A percentile compares a stretch with the other conserved stretches of the same genome.
These are phyloP conservation scores for Venustampulla echinocandica DNA, from an alignment of 495 filamentous ascomycete species.

Conservation along the genomic window DNA sequence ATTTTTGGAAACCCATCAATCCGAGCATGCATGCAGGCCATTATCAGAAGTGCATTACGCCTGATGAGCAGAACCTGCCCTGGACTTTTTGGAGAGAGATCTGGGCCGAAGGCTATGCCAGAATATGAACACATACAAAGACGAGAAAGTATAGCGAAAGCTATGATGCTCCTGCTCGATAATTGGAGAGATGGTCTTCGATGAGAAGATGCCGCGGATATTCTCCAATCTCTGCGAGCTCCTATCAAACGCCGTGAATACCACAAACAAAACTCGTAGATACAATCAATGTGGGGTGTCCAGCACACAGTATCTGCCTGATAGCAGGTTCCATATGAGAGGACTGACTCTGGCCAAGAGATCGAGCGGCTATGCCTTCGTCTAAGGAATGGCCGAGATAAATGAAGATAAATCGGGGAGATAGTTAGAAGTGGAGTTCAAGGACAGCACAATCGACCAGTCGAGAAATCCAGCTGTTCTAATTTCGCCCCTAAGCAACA, in stretches of 20 bases:
- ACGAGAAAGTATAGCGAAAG: slow-evolving; percentile 10
- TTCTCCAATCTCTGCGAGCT: slow-evolving; percentile 21
- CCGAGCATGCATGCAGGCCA: slow-evolving; percentile 18
- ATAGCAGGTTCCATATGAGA: background rate
- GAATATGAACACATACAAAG: slow-evolving; percentile 23
- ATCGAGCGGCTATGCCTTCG: background rate
- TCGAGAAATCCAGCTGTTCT: background rate
- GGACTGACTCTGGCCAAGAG: slow-evolving; percentile 1
- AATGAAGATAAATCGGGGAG: background rate
- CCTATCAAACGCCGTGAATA: slow-evolving; percentile 22
- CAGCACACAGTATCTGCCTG: slow-evolving; percentile 1
- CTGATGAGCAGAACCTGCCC: slow-evolving; percentile 10
- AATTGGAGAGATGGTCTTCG: slow-evolving; percentile 8
- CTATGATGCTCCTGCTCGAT: slow-evolving; percentile 19
- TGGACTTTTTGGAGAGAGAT: slow-evolving; percentile 15
- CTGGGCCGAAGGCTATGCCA: slow-evolving; percentile 22
- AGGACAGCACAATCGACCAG: background rate
- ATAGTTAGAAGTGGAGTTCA: background rate
- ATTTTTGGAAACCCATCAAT: slow-evolving; percentile 9
- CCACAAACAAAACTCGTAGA: slow-evolving; percentile 24
- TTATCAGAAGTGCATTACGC: slow-evolving; percentile 16
- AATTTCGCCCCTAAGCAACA: no score
- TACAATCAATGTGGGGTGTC: slow-evolving; percentile 17
- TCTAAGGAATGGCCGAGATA: background rate
- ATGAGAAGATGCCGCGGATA: slow-evolving; percentile 12